Base-by-base conservation (phyloP, 441 rosid genomes). In the Euphorbia celastroides region DNA sequence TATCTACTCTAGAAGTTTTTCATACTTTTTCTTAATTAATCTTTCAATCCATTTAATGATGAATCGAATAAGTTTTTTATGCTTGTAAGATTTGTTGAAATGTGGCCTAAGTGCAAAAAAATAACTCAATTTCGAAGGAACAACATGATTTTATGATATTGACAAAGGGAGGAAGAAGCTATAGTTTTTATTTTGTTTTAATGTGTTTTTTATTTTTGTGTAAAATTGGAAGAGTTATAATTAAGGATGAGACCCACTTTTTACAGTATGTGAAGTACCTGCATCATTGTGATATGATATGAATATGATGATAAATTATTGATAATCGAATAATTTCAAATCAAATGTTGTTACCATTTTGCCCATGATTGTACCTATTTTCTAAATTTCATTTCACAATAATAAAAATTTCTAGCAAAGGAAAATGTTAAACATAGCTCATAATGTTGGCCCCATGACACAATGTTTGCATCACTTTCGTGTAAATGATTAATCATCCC, bases 391-490 rank as follows among this genome's bases (percentile, higher is more conserved):
- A 26, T 8, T 44, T 41, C 14, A 36, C 9, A 32, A 27, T 7
- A 32, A 7, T 38, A 5, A 26, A 0, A 2, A 12, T 17, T 22
- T 11, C 10, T 66, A 2, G 7, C 3, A 12, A 23, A 27, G 62
- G 19, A 54, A 62, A 51, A 41, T 22, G 7, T 26, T 22, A 17
- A 30, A 23, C 57, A 31, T 23, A 70, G 44, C 36, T 70, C 57
- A 36, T 13, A 58, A 9, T 27, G 9, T 26, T 46, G 5, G 19
- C 8, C 7, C 0, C 7, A 52, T 62, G 62, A 64, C 50, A 65
- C 23, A 67, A 62, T 60, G 70, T 74, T 57, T 31, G 57, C 66
- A 50, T 64, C 76, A 62, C 30, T 69, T 34, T 34, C 38, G 38
- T 34, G 38, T 34, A 34, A 34, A 34, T 34, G 38, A 34, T 3